A percentile compares a stretch with the other conserved stretches of the same genome.
Conservation (phyloP, 2,329 filamentous ascomycete genomes). For the Lizonia empirigonia region DNA sequence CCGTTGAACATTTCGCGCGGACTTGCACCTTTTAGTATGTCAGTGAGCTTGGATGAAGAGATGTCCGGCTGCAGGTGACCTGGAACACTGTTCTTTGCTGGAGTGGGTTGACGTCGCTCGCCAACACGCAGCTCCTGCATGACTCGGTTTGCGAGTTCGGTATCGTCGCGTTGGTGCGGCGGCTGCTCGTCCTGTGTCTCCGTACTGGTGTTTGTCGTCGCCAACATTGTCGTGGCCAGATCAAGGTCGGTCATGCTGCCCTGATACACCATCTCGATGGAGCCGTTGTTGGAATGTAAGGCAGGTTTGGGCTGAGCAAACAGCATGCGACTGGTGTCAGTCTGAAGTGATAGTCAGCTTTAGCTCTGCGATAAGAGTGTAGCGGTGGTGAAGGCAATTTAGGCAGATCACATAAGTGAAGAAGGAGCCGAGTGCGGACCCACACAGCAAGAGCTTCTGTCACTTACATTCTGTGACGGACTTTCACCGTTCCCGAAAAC, state of each 20-base stretch:
- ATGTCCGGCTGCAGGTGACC: slow-evolving; percentile 24
- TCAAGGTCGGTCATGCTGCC: slow-evolving; percentile 31
- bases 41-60: slow-evolving; percentile 35
- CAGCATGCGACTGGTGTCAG: slow-evolving; percentile 30
- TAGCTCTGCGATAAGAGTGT: not conserved
- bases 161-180: slow-evolving; percentile 11
- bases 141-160: slow-evolving; percentile 18
- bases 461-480: slow-evolving; percentile 44
- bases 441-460: slow-evolving; percentile 13
- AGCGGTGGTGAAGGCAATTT: slow-evolving; percentile 11
- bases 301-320: slow-evolving; percentile 24
- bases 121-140: slow-evolving; percentile 29
- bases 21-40: slow-evolving; percentile 34
- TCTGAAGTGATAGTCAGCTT: slow-evolving; percentile 28
- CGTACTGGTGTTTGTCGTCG: slow-evolving; percentile 5
- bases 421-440: slow-evolving; percentile 9
- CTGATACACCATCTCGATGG: slow-evolving; percentile 35
- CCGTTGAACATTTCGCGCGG: slow-evolving; percentile 23
- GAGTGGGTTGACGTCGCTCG: slow-evolving; percentile 5
- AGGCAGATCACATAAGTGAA: not conserved
- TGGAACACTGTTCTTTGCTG: not conserved
- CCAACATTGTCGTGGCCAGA: slow-evolving; percentile 19
- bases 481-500: slow-evolving; percentile 28
- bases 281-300: slow-evolving; percentile 21
- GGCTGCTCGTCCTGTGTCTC: slow-evolving; percentile 4